phyloP scores from a whole-genome alignment of 139 green algal species.

The Penium margaritaceum region DNA sequence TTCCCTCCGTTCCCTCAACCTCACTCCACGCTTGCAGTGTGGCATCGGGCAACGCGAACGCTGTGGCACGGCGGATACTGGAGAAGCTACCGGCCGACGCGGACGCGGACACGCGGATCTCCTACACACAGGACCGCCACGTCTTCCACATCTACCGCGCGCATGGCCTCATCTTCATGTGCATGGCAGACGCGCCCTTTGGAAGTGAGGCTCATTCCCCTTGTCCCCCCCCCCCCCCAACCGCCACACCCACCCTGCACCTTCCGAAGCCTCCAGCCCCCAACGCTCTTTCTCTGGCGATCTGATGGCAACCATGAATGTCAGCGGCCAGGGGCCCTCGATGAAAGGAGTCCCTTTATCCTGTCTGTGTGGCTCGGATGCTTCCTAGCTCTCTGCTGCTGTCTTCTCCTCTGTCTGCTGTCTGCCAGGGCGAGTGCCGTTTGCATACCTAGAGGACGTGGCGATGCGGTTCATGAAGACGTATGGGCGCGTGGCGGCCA shows the following conservation, averaged over 20 bases:
- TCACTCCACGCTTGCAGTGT: conserved; percentile 8
- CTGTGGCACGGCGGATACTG: conserved; percentile 70
- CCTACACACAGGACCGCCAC: conserved; percentile 75
- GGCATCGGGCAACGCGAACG: conserved; percentile 62
- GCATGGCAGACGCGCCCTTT: conserved; percentile 76
- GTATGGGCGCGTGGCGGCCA: conserved; percentile 54
- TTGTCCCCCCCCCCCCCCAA: not conserved
- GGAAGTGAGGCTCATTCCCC: conserved; percentile 15
- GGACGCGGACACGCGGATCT: conserved; percentile 60
- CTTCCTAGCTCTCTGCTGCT: too few relatives aligned
- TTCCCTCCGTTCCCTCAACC: not conserved
- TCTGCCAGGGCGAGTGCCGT: conserved; percentile 65
- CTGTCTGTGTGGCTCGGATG: too few relatives aligned
- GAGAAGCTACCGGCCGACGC: conserved; percentile 49
- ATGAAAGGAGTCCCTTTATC: too few relatives aligned
- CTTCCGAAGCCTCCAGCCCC: too few relatives aligned
- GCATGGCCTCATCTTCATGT: conserved; percentile 73
- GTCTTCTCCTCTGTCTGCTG: too few relatives aligned
- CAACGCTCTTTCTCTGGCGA: too few relatives aligned
- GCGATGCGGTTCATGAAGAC: conserved; percentile 57
- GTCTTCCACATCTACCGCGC: conserved; percentile 77
- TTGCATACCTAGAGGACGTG: conserved; percentile 82
- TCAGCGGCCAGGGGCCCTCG: too few relatives aligned
- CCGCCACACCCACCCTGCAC: not conserved
- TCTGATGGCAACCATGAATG: too few relatives aligned